Conservation (phyloP, 192 early-diverging fungal species). For the Coemansia sp. region DNA sequence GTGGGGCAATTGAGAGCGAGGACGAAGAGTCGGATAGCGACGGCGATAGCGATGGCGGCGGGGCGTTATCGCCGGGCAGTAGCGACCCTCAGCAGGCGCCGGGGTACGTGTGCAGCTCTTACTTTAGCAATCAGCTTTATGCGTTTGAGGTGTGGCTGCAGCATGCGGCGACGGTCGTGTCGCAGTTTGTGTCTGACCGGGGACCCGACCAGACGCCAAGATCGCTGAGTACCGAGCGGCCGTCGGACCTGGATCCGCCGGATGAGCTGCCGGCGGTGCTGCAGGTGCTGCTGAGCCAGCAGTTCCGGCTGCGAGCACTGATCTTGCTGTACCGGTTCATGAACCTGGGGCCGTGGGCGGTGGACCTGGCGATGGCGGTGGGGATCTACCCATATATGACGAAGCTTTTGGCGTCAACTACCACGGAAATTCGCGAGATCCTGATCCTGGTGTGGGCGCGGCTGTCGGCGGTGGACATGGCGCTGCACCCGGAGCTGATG, state of each 20-base stretch:
- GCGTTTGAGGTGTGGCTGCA: slow-evolving; percentile 97
- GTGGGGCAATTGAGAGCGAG: slow-evolving; percentile 27
- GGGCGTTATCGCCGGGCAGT: neutral
- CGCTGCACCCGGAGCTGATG: slow-evolving; percentile 87
- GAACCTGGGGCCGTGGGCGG: slow-evolving; percentile 92
- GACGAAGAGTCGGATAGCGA: slow-evolving; percentile 19
- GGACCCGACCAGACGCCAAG: slow-evolving; percentile 45
- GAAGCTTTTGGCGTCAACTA: slow-evolving; percentile 91
- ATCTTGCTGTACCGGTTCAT: slow-evolving; percentile 91
- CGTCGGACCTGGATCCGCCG: slow-evolving; percentile 64
- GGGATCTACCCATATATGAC: slow-evolving; percentile 98
- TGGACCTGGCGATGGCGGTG: slow-evolving; percentile 89
- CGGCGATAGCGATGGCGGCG: slow-evolving; percentile 40
- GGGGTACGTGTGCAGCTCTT: slow-evolving; percentile 69
- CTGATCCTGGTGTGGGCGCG: slow-evolving; percentile 98
- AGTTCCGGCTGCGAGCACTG: slow-evolving; percentile 90
- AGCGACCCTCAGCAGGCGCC: slow-evolving; percentile 8
- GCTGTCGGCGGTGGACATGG: slow-evolving; percentile 90
- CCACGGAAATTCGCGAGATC: slow-evolving; percentile 90
- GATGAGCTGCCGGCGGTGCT: slow-evolving; percentile 95
- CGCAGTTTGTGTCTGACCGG: slow-evolving; percentile 59
- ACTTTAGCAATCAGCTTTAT: slow-evolving; percentile 96
- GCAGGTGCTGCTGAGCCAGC: slow-evolving; percentile 94
- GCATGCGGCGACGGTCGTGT: slow-evolving; percentile 74
- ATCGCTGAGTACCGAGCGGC: slow-evolving; percentile 54